Percentiles rank a stretch among this genome's conserved stretches.
These are phyloP conservation scores for Candida suzukii DNA, from an alignment of 805 yeast genomes.

Conservation along the genomic window DNA sequence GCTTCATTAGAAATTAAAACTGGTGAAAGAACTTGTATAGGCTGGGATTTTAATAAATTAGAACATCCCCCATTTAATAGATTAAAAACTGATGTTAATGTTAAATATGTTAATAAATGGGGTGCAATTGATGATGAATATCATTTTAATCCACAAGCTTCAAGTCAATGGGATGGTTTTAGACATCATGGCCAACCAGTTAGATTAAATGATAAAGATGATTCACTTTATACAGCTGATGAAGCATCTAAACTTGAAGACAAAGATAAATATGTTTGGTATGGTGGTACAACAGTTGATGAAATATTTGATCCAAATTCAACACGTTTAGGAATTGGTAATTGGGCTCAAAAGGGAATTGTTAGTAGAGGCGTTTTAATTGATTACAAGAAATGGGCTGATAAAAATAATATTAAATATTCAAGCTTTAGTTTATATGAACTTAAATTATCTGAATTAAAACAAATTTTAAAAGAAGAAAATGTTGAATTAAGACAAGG, in stretches of 20 bases:
- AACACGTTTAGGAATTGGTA: constrained; percentile 6
- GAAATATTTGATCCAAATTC: constrained; percentile 5
- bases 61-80: constrained; percentile 8
- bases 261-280: constrained; percentile 5
- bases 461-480: constrained; percentile 13
- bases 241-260: constrained; percentile 7
- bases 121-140: constrained; percentile 18
- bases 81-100: constrained; percentile 1
- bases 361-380: constrained; percentile 27
- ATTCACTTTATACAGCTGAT: constrained; percentile 15
- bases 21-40: constrained; percentile 7
- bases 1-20: constrained; percentile 9
- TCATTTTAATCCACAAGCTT: constrained; percentile 19
- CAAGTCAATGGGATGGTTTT: constrained; percentile 24
- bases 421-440: constrained; percentile 17
- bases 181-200: constrained; percentile 20
- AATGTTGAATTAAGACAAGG: constrained; percentile 20
- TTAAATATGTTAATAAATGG: constrained; percentile 4
- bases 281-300: constrained; percentile 4
- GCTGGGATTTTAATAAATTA: constrained; percentile 7
- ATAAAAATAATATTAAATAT: constrained; percentile 17
- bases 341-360: constrained; percentile 22
- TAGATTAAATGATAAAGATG: constrained; percentile 8
- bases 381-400: constrained; percentile 24
- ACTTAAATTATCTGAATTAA: constrained; percentile 17